phyloP scores from a whole-genome alignment of 306 rosid genomes.

The Medicago lupulina region DNA sequence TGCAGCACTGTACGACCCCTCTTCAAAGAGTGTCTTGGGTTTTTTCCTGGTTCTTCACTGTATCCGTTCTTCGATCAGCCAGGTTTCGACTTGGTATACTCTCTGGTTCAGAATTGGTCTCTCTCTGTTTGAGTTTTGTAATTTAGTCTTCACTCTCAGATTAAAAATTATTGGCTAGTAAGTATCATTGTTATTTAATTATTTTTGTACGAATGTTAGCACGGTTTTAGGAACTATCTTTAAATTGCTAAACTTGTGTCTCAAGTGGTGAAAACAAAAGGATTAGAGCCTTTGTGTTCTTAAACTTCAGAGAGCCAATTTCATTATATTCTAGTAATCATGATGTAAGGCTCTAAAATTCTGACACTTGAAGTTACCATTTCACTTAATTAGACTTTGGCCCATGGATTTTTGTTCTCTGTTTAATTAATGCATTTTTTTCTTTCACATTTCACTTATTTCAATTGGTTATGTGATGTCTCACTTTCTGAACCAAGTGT shows the following conservation, averaged over 20 bases:
- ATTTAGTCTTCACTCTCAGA: slow-evolving; percentile 33
- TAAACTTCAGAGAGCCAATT: slow-evolving; percentile 30
- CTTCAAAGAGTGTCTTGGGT: slow-evolving; percentile 29
- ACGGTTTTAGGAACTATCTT: slow-evolving; percentile 40
- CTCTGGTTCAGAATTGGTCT: slow-evolving; percentile 35
- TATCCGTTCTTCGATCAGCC: slow-evolving; percentile 20
- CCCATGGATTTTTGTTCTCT: not conserved
- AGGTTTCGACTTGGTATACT: slow-evolving; percentile 18
- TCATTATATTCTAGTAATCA: slow-evolving; percentile 30
- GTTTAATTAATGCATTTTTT: too few relatives aligned
- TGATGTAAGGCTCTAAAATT: slow-evolving; percentile 26
- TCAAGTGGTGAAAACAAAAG: not conserved
- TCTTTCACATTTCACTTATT: not conserved
- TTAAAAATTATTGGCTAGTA: slow-evolving; percentile 37
- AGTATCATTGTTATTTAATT: slow-evolving; percentile 14
- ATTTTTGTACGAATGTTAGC: slow-evolving; percentile 28
- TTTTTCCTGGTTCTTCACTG: slow-evolving; percentile 34
- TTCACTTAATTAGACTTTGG: not conserved
- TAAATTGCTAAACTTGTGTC: slow-evolving; percentile 26
- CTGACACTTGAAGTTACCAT: slow-evolving; percentile 14
- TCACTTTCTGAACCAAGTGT: not conserved
- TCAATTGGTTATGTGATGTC: not conserved
- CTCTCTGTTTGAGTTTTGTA: slow-evolving; percentile 38
- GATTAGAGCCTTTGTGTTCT: slow-evolving; percentile 7
- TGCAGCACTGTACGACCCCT: slow-evolving; percentile 33